Evolutionary conservation across 1,139 yeast genomes (phyloP).

Genomic region (Yamadazyma membranifaciens): DNA sequence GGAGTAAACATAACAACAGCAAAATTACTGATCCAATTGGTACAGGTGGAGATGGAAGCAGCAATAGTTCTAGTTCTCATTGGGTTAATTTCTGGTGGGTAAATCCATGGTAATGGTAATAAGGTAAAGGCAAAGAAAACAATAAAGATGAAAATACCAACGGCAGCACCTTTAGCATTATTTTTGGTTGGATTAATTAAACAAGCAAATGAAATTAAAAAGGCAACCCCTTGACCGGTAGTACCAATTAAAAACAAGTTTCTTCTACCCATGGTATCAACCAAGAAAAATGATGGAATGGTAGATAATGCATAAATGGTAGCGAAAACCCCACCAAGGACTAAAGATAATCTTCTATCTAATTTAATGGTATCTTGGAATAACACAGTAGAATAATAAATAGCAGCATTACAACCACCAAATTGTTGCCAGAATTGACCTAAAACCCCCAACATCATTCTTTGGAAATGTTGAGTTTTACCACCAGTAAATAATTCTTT

Average conservation of each 20-base stretch:
- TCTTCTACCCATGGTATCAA: slow-evolving; percentile 67
- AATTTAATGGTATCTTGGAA: slow-evolving; percentile 52
- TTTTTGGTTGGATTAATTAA: slow-evolving; percentile 28
- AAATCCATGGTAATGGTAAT: slow-evolving; percentile 54
- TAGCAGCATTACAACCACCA: slow-evolving; percentile 63
- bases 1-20: slow-evolving; percentile 48
- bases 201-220: slow-evolving; percentile 38
- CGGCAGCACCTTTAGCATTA: slow-evolving; percentile 46
- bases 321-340: slow-evolving; percentile 61
- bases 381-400: slow-evolving; percentile 60
- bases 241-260: slow-evolving; percentile 49
- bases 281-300: slow-evolving; percentile 56
- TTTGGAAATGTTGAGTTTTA: slow-evolving; percentile 49
- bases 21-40: slow-evolving; percentile 43
- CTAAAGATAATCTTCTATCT: slow-evolving; percentile 49
- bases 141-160: slow-evolving; percentile 50
- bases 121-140: slow-evolving; percentile 52
- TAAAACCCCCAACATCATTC: slow-evolving; percentile 59
- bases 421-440: slow-evolving; percentile 48
- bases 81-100: slow-evolving; percentile 60
- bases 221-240: slow-evolving; percentile 39
- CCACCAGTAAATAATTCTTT: slow-evolving; percentile 57
- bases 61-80: slow-evolving; percentile 55
- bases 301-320: slow-evolving; percentile 59
- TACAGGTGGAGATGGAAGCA: slow-evolving; percentile 47